These are phyloP conservation scores for Chenopodium suecicum DNA, from an alignment of 148 eudicot genomes.

Conservation along the genomic window DNA sequence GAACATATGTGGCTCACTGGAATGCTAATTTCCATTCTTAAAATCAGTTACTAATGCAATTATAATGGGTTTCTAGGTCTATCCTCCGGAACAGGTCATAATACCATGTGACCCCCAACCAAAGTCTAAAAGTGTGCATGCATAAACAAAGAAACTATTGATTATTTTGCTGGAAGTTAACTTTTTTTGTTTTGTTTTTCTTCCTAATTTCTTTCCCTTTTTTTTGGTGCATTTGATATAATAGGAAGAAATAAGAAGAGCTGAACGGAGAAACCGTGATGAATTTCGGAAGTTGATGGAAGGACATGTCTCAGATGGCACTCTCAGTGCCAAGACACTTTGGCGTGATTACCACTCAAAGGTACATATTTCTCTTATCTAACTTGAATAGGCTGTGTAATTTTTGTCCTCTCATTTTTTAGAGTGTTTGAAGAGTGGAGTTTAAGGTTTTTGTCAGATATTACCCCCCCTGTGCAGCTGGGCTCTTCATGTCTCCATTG, in stretches of 20 bases:
- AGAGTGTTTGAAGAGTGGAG: constrained; percentile 2
- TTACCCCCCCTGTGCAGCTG: neutral
- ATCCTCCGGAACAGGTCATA: neutral
- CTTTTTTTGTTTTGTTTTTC: neutral
- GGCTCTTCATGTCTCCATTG: neutral
- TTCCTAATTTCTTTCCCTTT: neutral
- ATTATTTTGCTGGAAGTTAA: neutral
- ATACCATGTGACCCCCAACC: neutral
- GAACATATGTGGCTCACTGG: neutral
- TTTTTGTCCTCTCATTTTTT: neutral
- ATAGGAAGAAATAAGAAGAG: constrained; percentile 86
- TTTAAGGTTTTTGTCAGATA: neutral
- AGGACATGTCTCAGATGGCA: constrained; percentile 71
- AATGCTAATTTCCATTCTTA: neutral
- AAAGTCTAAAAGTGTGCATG: neutral
- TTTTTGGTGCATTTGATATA: constrained; percentile 21
- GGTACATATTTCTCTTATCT: constrained; percentile 34
- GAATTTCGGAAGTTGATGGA: constrained; percentile 95
- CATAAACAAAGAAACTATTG: neutral
- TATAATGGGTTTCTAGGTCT: too few species aligned
- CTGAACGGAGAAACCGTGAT: constrained; percentile 92
- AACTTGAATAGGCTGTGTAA: neutral
- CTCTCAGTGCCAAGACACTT: constrained; percentile 55
- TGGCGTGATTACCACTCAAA: constrained; percentile 90
- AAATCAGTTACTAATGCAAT: neutral